phyloP scores from a whole-genome alignment of 208 protist genomes.

The Leishmania martiniquensis region DNA sequence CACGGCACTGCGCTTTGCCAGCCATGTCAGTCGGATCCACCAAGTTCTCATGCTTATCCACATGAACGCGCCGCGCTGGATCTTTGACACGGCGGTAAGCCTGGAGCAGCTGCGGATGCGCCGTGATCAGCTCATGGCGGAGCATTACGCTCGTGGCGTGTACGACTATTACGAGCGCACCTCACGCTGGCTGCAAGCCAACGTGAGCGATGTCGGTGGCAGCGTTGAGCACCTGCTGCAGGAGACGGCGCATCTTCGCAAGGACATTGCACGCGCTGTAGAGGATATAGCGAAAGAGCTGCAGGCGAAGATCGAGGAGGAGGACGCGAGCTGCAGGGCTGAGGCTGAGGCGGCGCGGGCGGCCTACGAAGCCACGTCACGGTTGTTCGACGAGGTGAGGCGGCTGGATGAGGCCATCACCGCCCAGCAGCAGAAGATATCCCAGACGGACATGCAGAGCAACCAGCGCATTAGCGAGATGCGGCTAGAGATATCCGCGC shows the following conservation, averaged over 20 bases:
- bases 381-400: constrained; percentile 55
- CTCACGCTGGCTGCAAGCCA: constrained; percentile 54
- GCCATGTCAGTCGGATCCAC: constrained; percentile 66
- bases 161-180: constrained; percentile 73
- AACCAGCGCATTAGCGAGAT: constrained; percentile 75
- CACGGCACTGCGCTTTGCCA: constrained; percentile 66
- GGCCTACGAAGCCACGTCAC: constrained; percentile 43
- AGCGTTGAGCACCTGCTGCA: constrained; percentile 50
- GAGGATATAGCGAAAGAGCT: constrained; percentile 38
- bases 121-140: constrained; percentile 49
- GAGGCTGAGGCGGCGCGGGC: constrained; percentile 52
- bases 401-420: constrained; percentile 65
- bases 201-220: constrained; percentile 57
- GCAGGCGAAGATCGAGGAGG: constrained; percentile 44
- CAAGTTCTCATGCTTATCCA: constrained; percentile 85
- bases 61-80: constrained; percentile 78
- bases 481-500: constrained; percentile 66
- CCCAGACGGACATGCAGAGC: constrained; percentile 60
- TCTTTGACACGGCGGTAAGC: constrained; percentile 70
- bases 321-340: constrained; percentile 26
- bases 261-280: constrained; percentile 55
- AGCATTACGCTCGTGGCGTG: constrained; percentile 71
- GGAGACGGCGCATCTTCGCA: constrained; percentile 73
- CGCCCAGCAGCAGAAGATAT: constrained; percentile 47
- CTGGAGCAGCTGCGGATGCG: constrained; percentile 63